Evolutionary conservation across 2,329 filamentous ascomycete species (phyloP).

Genomic region (Fusarium nelsonii): DNA sequence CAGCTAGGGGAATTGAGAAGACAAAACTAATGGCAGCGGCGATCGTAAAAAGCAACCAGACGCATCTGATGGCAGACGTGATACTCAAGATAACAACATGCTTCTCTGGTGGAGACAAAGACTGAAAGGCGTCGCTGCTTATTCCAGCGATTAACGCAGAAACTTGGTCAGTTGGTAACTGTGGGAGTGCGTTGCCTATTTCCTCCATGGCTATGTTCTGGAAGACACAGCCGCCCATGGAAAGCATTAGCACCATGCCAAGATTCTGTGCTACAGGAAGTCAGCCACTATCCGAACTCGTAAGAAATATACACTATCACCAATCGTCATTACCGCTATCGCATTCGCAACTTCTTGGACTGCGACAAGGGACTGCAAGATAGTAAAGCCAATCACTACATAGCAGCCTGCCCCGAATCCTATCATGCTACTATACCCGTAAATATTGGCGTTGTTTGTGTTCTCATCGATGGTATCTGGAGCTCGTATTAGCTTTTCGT

Average conservation of each 20-base stretch:
- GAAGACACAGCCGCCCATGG: conserved; percentile 1
- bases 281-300: too few species aligned
- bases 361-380: neutral
- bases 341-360: neutral
- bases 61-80: neutral
- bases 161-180: rapidly evolving
- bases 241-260: conserved; percentile 4
- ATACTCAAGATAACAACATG: neutral
- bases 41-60: neutral
- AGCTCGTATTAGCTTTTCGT: neutral
- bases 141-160: neutral
- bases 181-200: neutral
- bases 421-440: neutral
- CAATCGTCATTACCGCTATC: neutral
- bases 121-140: neutral
- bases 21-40: neutral
- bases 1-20: neutral
- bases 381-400: neutral
- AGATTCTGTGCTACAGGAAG: neutral
- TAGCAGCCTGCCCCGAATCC: conserved; percentile 1
- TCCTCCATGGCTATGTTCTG: neutral
- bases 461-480: neutral
- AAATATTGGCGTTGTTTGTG: neutral
- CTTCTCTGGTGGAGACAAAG: neutral
- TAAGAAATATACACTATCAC: neutral